phyloP scores from a whole-genome alignment of 495 filamentous ascomycete genomes.

The Tuber aestivum region DNA sequence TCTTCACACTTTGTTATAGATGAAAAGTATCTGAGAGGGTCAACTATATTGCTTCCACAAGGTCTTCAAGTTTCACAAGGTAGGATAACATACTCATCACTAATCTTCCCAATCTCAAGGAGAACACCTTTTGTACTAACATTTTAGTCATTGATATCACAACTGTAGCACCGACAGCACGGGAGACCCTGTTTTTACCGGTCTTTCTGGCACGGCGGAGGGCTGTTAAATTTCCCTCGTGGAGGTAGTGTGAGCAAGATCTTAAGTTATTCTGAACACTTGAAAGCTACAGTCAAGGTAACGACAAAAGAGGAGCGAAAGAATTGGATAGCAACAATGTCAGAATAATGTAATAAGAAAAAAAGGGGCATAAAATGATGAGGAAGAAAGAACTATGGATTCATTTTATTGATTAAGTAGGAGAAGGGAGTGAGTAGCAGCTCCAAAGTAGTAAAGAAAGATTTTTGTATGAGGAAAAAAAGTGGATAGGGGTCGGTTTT shows the following conservation, averaged over 20 bases:
- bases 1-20: constrained; percentile 91
- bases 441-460: too few species aligned
- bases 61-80: not conserved
- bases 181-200: constrained; percentile 97
- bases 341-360: too few species aligned
- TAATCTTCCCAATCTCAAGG: constrained; percentile 98
- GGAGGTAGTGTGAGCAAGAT: constrained; percentile 92
- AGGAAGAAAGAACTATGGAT: too few species aligned
- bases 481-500: too few species aligned
- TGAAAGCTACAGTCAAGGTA: too few species aligned
- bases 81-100: constrained; percentile 60
- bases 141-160: constrained; percentile 87
- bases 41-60: not conserved
- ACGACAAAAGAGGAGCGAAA: too few species aligned
- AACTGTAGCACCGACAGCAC: constrained; percentile 92
- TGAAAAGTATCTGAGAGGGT: constrained; percentile 66
- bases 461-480: too few species aligned
- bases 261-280: too few species aligned
- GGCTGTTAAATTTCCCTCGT: constrained; percentile 92
- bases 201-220: constrained; percentile 96
- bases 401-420: too few species aligned
- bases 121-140: constrained; percentile 89
- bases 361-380: too few species aligned
- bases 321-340: too few species aligned
- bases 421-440: too few species aligned